Evolutionary conservation across 2,329 filamentous ascomycete species (phyloP), one percentile per base, ranked within the genome.

Genomic region (Myriosclerotinia scirpicola): DNA sequence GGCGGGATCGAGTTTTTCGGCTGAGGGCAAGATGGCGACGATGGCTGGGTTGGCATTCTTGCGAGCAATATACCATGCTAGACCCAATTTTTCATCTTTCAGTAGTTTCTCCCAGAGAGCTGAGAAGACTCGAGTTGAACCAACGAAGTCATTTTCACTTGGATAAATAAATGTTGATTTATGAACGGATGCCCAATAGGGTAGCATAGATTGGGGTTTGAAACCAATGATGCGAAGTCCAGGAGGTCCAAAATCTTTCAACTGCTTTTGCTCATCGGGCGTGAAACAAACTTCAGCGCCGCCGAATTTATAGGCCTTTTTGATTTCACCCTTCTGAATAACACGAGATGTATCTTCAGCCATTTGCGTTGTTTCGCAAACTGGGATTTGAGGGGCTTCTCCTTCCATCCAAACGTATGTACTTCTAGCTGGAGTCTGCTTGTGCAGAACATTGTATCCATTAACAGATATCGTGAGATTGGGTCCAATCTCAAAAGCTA

Each of bases 221-320:
- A 99, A 99, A 7, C 95, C 95, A 66, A 99, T 90, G 71, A 99
- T 90, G 6, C 93, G 89, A 66, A 99, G 90, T 15, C 91, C 82
- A 0, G 92, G 91, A 1, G 90, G 84, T 3, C 93, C 94, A 73
- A 97, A 97, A 71, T 91, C 82, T 69, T 89, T 88, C 67, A 99
- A 83, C 26, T 84, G 80, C 67, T 89, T 89, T 68, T 94, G 87
- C 76, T 99, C 94, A 44, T 97, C 93, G 0, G 88, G 85, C 0
- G 88, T 88, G 76, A 99, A 99, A 59, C 90, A 85, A 56, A 99
- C 87, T 58, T 92, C 92, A 71, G 96, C 92, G 50, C 92, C 93
- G 15, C 94, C 95, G 75, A 98, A 98, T 73, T 95, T 97, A 82
- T 95, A 99, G 0, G 94, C 95, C 78, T 95, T 97, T 67, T 90